Base-by-base conservation (phyloP, 345 rosid genomes). In the Hypericum perforatum region DNA sequence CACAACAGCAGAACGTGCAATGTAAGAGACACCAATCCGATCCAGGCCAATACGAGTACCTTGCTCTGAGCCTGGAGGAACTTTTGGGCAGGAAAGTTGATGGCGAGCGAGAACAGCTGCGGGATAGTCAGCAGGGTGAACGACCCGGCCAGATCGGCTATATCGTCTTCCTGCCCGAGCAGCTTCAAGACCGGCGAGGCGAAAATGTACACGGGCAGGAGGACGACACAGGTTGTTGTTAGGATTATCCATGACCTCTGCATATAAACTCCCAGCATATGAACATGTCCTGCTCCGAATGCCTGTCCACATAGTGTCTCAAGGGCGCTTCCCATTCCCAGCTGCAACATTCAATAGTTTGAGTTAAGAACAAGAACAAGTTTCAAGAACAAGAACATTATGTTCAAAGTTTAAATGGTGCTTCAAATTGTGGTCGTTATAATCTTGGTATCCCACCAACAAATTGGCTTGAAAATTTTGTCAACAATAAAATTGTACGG, bases 241-340 rank as follows among this genome's bases (percentile, higher is more conserved):
- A 80, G n/a, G n/a, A n/a, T n/a, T n/a, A n/a, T n/a, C n/a, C n/a
- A n/a, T n/a, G n/a, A n/a, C n/a, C n/a, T n/a, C 56, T 86, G 97
- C 90, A 86, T 69, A 54, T 89, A 86, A 13, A 89, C 49, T 1
- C 95, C 97, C 0, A 89, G 79, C 82, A 83, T 58, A 15, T 80
- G 63, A 22, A 80, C 65, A 62, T 84, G 82, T 16, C 97, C 97
- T 0, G 88, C 95, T 10, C 94, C 95, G 70, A 53, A 82, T n/a
- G 95, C 95, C 76, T 89, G 95, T 0, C 97, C 94, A 64, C 95
- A 89, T 0, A 86, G 80, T 14, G 94, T 89, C 63, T 89, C 95
- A 22, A 86, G 75, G 22, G 94, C 97, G 72, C 97, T 89, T 56
- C 88, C 97, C 97, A 82, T 81, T 0, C 97, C 97, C 44, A 86